phyloP scores from a whole-genome alignment of 2,329 filamentous ascomycete species.

The Pseudodiploospora longispora region DNA sequence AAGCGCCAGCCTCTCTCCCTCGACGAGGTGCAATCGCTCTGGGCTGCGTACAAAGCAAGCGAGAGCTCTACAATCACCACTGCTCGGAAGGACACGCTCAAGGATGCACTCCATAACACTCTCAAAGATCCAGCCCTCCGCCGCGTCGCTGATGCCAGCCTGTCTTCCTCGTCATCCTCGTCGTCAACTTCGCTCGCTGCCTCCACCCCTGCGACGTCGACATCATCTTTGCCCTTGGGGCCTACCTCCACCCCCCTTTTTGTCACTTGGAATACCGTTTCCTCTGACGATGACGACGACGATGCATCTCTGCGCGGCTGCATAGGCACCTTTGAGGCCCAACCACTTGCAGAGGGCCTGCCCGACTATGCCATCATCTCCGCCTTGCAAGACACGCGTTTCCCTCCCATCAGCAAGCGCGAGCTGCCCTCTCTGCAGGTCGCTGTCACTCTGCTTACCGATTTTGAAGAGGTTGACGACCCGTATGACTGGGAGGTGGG shows the following conservation, averaged over 20 bases:
- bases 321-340: conserved; percentile 86
- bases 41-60: conserved; percentile 28
- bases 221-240: conserved; percentile 27
- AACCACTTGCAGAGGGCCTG: conserved; percentile 65
- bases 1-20: conserved; percentile 60
- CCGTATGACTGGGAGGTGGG: conserved; percentile 82
- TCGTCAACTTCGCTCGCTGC: conserved; percentile 34
- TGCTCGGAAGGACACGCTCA: conserved; percentile 2
- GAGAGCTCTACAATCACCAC: conserved; percentile 10
- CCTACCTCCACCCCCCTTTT: conserved; percentile 65
- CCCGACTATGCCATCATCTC: conserved; percentile 77
- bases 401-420: conserved; percentile 42
- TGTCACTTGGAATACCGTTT: conserved; percentile 83
- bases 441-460: conserved; percentile 72
- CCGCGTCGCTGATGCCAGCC: conserved; percentile 28
- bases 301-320: conserved; percentile 70
- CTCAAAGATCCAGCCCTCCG: conserved; percentile 34
- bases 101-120: background rate
- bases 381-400: conserved; percentile 56
- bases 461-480: conserved; percentile 70
- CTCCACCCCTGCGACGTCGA: conserved; percentile 38
- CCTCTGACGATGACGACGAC: conserved; percentile 19
- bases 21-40: conserved; percentile 61
- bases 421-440: conserved; percentile 55
- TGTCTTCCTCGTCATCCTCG: conserved; percentile 26